Conservation (phyloP, 1,284 basidiomycete genomes). For the Rhizoctonia solani region DNA sequence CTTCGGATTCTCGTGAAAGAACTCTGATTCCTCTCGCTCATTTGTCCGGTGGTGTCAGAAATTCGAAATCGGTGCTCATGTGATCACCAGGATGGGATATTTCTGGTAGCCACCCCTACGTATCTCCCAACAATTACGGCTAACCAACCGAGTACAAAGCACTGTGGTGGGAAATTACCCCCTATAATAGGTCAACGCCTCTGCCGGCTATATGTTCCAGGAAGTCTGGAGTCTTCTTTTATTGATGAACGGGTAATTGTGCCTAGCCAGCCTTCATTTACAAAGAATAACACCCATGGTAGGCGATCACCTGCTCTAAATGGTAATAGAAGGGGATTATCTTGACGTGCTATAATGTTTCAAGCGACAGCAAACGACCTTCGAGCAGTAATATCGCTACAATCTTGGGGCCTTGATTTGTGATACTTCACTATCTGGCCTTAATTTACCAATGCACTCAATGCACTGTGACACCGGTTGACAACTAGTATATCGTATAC, state of each 20-base stretch:
- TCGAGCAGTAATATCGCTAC: not conserved
- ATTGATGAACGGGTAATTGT: not conserved
- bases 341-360: not conserved
- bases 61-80: slow-evolving; percentile 11
- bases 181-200: not conserved
- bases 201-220: not conserved
- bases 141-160: not conserved
- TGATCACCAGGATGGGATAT: not conserved
- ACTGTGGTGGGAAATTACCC: not conserved
- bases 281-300: not conserved
- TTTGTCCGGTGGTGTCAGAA: not conserved
- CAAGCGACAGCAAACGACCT: no score
- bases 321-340: not conserved
- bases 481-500: no score
- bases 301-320: not conserved
- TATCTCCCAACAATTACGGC: not conserved
- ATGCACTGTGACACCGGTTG: no score
- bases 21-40: not conserved
- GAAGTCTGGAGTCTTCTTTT: not conserved
- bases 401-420: not conserved
- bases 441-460: no score
- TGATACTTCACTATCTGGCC: not conserved
- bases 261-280: not conserved
- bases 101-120: not conserved
- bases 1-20: slow-evolving; percentile 10